A percentile compares a stretch with the other conserved stretches of the same genome.
Conservation (phyloP, 306 rosid genomes). For the Psophocarpus tetragonolobus region DNA sequence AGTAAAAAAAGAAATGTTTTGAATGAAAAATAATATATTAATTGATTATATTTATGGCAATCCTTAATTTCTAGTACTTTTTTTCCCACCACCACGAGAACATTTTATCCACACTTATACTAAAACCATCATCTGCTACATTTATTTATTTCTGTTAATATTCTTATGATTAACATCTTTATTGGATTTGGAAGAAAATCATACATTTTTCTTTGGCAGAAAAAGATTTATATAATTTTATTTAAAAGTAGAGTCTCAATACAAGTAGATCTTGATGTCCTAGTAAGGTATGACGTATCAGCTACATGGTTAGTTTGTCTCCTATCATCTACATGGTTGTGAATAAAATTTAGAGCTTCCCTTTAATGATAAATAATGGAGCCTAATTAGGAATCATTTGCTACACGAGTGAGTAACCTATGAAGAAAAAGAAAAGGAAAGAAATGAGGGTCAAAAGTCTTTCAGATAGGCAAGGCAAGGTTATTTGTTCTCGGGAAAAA, state of each 20-base stretch:
- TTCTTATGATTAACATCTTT: neutral
- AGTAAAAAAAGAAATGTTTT: neutral
- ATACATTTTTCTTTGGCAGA: no score
- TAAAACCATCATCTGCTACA: no score
- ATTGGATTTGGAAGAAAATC: neutral
- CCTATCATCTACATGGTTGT: no score
- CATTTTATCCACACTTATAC: neutral
- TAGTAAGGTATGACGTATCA: no score
- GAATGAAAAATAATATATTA: neutral
- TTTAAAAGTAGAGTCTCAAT: no score
- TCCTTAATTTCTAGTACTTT: neutral
- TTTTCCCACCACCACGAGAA: neutral
- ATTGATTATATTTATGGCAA: neutral
- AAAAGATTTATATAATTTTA: no score
- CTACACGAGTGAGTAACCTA: neutral
- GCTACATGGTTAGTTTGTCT: no score
- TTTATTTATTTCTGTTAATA: neutral
- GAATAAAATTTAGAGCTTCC: no score
- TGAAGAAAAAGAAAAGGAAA: neutral
- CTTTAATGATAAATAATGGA: no score
- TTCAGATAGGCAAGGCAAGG: neutral
- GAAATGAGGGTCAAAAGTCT: neutral
- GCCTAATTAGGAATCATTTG: no score
- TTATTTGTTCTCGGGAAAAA: neutral
- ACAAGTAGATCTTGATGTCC: no score